Evolutionary conservation across 148 eudicot genomes (phyloP).

Genomic region (Rhododendron ferrugineum): DNA sequence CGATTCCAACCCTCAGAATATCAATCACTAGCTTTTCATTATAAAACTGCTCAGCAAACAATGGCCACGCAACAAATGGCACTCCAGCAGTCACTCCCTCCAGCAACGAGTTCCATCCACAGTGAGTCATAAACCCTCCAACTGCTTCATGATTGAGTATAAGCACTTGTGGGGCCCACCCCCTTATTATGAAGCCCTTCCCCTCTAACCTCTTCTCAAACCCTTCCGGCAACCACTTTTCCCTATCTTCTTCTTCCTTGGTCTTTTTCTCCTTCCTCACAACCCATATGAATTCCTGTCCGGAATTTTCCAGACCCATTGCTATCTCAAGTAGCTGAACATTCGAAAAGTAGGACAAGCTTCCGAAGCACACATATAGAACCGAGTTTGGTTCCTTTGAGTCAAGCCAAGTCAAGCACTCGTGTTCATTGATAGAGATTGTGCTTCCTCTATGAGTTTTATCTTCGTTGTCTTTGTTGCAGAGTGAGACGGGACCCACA

Average conservation of each 20-base stretch:
- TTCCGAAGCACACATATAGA: conserved; percentile 22
- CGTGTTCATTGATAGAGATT: background rate
- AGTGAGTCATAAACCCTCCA: conserved; percentile 23
- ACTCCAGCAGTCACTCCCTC: conserved; percentile 20
- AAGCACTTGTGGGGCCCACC: conserved; percentile 23
- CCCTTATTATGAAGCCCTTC: conserved; percentile 18
- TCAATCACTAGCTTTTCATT: conserved; percentile 14
- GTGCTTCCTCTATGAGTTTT: conserved; percentile 7
- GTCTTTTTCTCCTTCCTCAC: conserved; percentile 10
- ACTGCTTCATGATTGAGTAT: conserved; percentile 15
- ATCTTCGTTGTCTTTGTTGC: conserved; percentile 10
- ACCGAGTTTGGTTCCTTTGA: conserved; percentile 24
- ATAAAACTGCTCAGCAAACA: conserved; percentile 14
- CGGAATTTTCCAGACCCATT: conserved; percentile 17
- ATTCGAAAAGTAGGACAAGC: background rate
- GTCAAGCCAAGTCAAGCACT: conserved; percentile 13
- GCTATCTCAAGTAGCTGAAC: conserved; percentile 21
- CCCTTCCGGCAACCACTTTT: conserved; percentile 13
- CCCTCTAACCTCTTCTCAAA: conserved; percentile 14
- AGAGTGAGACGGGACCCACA: conserved; percentile 17
- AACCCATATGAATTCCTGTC: conserved; percentile 26
- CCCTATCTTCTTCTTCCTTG: background rate
- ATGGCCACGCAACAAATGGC: conserved; percentile 20
- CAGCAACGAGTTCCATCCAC: conserved; percentile 19
- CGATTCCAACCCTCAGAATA: conserved; percentile 12